These are phyloP conservation scores for Neofusicoccum kwambonambiense DNA, from an alignment of 2,329 filamentous ascomycete species.

Conservation along the genomic window DNA sequence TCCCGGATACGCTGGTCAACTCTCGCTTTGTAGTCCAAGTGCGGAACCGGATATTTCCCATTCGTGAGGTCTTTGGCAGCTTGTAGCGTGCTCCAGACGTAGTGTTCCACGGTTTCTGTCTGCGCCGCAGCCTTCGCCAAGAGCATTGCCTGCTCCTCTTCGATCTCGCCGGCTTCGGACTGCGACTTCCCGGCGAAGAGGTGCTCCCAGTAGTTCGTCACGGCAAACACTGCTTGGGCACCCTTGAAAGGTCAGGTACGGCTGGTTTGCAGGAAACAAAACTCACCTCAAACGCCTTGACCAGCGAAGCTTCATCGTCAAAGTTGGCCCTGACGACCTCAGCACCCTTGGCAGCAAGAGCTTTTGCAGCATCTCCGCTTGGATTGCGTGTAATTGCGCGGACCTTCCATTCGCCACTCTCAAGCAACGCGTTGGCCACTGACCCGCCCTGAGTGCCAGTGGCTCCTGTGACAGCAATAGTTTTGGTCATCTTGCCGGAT, in stretches of 20 bases:
- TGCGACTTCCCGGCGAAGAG: slow-evolving; percentile 29
- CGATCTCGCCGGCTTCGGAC: slow-evolving; percentile 37
- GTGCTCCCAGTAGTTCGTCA: slow-evolving; percentile 24
- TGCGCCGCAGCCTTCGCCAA: slow-evolving; percentile 43
- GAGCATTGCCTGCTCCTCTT: slow-evolving; percentile 43
- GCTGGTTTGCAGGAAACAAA: too few species aligned
- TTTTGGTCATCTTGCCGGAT: slow-evolving; percentile 13
- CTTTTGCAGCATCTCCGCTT: slow-evolving; percentile 23
- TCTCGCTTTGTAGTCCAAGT: slow-evolving; percentile 45
- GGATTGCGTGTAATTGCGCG: slow-evolving; percentile 28
- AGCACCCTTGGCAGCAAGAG: slow-evolving; percentile 21
- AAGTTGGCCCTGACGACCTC: slow-evolving; percentile 22
- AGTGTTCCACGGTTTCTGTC: slow-evolving; percentile 42
- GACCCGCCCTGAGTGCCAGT: slow-evolving; percentile 29
- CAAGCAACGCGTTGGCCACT: slow-evolving; percentile 23
- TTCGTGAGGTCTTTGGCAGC: slow-evolving; percentile 31
- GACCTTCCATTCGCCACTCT: slow-evolving; percentile 25
- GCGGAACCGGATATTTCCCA: slow-evolving; percentile 38
- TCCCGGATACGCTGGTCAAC: slow-evolving; percentile 43
- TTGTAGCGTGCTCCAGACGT: slow-evolving; percentile 49
- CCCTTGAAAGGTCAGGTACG: neutral
- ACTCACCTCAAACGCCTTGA: slow-evolving; percentile 20
- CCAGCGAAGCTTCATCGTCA: slow-evolving; percentile 21
- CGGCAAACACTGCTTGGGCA: slow-evolving; percentile 21
- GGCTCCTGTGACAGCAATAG: slow-evolving; percentile 30